Percentiles rank a stretch among this genome's conserved stretches.
Conservation (phyloP, 2,329 filamentous ascomycete species). For the Colletotrichum falcatum region DNA sequence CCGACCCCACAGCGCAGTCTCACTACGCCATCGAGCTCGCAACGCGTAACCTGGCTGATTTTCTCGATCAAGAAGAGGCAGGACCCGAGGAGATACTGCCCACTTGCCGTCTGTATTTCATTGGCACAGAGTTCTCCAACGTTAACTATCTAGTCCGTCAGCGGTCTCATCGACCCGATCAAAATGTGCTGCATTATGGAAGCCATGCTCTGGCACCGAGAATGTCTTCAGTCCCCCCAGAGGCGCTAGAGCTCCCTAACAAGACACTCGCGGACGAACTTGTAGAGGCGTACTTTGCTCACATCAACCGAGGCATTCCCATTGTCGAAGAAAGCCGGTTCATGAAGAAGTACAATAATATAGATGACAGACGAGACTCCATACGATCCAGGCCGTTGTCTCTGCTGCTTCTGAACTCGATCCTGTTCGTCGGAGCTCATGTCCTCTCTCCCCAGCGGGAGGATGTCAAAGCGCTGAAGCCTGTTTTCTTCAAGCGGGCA, state of each 20-base stretch:
- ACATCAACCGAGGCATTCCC: conserved; percentile 64
- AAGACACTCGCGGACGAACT: conserved; percentile 61
- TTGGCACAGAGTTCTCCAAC: conserved; percentile 67
- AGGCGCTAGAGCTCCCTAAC: conserved; percentile 63
- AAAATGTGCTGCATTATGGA: conserved; percentile 51
- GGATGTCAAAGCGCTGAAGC: conserved; percentile 52
- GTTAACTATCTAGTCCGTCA: conserved; percentile 66
- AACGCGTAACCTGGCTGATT: conserved; percentile 61
- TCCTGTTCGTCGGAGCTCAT: conserved; percentile 64
- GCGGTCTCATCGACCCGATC: conserved; percentile 45
- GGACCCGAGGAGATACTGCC: conserved; percentile 59
- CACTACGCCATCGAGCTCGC: conserved; percentile 52
- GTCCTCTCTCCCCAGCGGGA: conserved; percentile 57
- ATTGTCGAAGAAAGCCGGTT: conserved; percentile 64
- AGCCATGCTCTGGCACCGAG: conserved; percentile 52
- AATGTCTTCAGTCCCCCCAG: conserved; percentile 56
- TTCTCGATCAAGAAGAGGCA: conserved; percentile 61
- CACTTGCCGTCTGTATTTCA: conserved; percentile 63
- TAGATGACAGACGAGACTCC: conserved; percentile 56
- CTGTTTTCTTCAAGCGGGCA: conserved; percentile 63
- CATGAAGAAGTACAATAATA: conserved; percentile 58
- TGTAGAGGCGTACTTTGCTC: conserved; percentile 62
- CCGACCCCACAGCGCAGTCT: not conserved
- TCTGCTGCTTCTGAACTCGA: conserved; percentile 62
- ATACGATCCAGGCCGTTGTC: conserved; percentile 51